A percentile compares a stretch with the other conserved stretches of the same genome.
These are phyloP conservation scores for Postia placenta DNA, from an alignment of 768 basidiomycete genomes.

Conservation along the genomic window DNA sequence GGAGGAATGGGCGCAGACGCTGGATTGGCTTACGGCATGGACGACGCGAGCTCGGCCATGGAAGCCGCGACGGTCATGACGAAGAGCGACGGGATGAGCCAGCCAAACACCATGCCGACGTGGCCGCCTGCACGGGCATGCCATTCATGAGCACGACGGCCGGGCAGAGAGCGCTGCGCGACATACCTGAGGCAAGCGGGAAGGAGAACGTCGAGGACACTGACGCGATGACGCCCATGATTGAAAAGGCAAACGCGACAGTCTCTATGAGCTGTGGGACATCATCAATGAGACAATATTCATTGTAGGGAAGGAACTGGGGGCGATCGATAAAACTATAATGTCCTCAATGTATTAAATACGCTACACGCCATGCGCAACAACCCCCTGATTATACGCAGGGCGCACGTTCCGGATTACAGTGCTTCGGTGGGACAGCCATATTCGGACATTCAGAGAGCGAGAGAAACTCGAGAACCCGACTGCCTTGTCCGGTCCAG, in stretches of 20 bases:
- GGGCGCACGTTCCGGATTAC: no score
- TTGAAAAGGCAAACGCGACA: conserved; percentile 60
- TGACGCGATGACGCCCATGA: conserved; percentile 69
- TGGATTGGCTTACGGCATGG: conserved; percentile 59
- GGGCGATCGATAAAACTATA: no score
- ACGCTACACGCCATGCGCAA: no score
- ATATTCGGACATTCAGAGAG: no score
- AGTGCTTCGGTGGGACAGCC: no score
- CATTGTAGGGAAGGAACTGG: neutral
- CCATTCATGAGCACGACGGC: no score
- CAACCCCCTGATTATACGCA: no score
- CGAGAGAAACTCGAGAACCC: no score
- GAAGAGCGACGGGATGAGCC: conserved; percentile 66
- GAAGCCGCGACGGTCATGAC: conserved; percentile 62
- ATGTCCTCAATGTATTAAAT: no score
- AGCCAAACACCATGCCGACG: conserved; percentile 73
- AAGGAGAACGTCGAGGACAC: conserved; percentile 64
- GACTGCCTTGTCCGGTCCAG: no score
- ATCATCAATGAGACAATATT: no score
- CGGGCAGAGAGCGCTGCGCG: neutral
- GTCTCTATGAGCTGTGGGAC: conserved; percentile 49
- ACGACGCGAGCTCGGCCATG: conserved; percentile 68
- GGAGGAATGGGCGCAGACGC: neutral
- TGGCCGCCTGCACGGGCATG: conserved; percentile 48
- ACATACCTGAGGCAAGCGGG: conserved; percentile 52